Conservation (phyloP, 1,139 yeast genomes). For the Geotrichum klebahnii region DNA sequence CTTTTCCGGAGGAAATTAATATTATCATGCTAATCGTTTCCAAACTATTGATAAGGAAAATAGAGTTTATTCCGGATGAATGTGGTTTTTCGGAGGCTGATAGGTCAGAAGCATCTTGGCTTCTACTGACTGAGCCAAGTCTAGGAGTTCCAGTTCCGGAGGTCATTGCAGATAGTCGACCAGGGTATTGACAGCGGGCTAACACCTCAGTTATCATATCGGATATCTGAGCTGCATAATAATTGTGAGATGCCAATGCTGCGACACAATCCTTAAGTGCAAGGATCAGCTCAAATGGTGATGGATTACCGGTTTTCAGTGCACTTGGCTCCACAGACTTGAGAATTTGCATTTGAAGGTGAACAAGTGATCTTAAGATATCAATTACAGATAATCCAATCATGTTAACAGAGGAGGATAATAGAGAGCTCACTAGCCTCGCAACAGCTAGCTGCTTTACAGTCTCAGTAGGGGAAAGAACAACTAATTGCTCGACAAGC, state of each 20-base stretch:
- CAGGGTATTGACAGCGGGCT: constrained; percentile 9
- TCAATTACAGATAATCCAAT: constrained; percentile 92
- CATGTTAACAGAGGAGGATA: constrained; percentile 75
- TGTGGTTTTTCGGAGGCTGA: not conserved
- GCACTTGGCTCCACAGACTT: constrained; percentile 13
- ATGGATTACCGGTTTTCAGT: constrained; percentile 15
- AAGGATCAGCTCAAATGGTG: constrained; percentile 26
- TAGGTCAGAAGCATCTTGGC: not conserved
- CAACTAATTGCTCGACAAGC: constrained; percentile 38
- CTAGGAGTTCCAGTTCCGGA: constrained; percentile 8
- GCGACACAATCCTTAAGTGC: constrained; percentile 47
- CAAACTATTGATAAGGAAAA: constrained; percentile 8
- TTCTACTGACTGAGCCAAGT: not conserved
- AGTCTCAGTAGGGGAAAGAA: constrained; percentile 35
- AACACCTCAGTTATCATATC: constrained; percentile 60
- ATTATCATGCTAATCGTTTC: constrained; percentile 8
- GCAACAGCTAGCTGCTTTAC: constrained; percentile 49
- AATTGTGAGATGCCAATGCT: constrained; percentile 64
- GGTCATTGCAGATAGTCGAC: not conserved
- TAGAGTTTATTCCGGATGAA: not conserved
- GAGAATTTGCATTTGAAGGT: constrained; percentile 44
- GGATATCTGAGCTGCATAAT: constrained; percentile 75
- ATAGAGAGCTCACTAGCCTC: constrained; percentile 56
- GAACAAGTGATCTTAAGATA: constrained; percentile 63
- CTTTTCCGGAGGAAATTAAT: constrained; percentile 5